Percentiles rank a stretch among this genome's conserved stretches.
Conservation (phyloP, 148 eudicot genomes). For the Dianthus caryophyllus region DNA sequence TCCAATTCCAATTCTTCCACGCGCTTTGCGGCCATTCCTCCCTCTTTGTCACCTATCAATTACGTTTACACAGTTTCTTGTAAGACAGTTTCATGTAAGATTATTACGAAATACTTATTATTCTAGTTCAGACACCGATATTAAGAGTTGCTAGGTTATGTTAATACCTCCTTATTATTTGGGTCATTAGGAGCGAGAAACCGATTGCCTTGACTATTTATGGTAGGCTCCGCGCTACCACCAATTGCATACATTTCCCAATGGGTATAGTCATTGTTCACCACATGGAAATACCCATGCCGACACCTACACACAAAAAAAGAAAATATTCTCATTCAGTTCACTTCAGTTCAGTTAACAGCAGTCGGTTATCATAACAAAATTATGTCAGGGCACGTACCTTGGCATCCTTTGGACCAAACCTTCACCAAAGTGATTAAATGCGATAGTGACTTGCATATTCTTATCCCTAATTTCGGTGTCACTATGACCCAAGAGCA, state of each 20-base stretch:
- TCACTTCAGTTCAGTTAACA: neutral
- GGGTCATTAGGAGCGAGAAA: slow-evolving; percentile 54
- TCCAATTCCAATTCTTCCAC: slow-evolving; percentile 70
- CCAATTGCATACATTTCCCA: slow-evolving; percentile 77
- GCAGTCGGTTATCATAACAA: neutral
- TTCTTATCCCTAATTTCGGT: slow-evolving; percentile 39
- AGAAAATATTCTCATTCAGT: neutral
- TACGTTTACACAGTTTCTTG: neutral
- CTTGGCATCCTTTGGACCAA: slow-evolving; percentile 78
- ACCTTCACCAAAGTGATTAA: slow-evolving; percentile 83
- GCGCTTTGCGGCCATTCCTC: slow-evolving; percentile 42
- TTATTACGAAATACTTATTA: too few species aligned
- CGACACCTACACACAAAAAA: slow-evolving; percentile 48
- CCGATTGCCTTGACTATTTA: slow-evolving; percentile 67
- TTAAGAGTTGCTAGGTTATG: too few species aligned
- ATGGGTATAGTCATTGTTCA: slow-evolving; percentile 66
- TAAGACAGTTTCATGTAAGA: neutral
- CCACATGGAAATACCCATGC: slow-evolving; percentile 69
- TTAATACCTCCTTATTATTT: slow-evolving; percentile 54
- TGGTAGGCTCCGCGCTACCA: slow-evolving; percentile 62
- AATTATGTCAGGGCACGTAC: slow-evolving; percentile 31
- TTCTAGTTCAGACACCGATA: too few species aligned
- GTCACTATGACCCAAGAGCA: slow-evolving; percentile 62
- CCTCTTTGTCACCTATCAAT: slow-evolving; percentile 48
- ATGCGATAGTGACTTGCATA: slow-evolving; percentile 72